Conservation (phyloP, 306 rosid genomes). For the Quercus dentata region DNA sequence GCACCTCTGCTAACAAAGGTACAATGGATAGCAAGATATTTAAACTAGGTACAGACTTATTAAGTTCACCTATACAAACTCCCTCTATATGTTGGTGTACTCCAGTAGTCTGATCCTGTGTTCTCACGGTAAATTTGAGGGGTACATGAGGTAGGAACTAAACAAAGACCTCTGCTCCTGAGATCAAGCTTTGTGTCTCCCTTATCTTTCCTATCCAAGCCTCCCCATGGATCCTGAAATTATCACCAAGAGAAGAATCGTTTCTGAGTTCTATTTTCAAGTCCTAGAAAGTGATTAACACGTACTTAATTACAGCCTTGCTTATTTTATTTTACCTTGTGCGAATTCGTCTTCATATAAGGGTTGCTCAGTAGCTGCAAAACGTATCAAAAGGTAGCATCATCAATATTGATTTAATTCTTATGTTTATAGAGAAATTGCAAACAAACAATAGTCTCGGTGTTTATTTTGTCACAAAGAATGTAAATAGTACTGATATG, state of each 20-base stretch:
- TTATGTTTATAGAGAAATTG: neutral
- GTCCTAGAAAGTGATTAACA: neutral
- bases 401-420: neutral
- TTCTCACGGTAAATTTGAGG: constrained; percentile 79
- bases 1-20: neutral
- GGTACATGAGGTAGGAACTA: constrained; percentile 79
- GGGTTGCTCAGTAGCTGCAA: constrained; percentile 77
- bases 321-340: constrained; percentile 42
- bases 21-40: neutral
- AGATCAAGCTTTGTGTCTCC: constrained; percentile 59
- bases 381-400: neutral
- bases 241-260: neutral
- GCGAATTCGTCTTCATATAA: constrained; percentile 63
- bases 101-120: constrained; percentile 84
- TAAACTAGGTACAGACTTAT: neutral
- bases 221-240: constrained; percentile 66
- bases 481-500: neutral
- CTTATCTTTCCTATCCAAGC: constrained; percentile 58
- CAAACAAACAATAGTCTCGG: no score
- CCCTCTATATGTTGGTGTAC: constrained; percentile 80
- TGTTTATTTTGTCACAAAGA: neutral
- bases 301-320: neutral
- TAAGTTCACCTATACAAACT: constrained; percentile 65
- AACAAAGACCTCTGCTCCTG: constrained; percentile 77
- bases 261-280: neutral